These are phyloP conservation scores for Eleusine coracana DNA, from an alignment of 176 grass and related monocot genomes.

Conservation along the genomic window DNA sequence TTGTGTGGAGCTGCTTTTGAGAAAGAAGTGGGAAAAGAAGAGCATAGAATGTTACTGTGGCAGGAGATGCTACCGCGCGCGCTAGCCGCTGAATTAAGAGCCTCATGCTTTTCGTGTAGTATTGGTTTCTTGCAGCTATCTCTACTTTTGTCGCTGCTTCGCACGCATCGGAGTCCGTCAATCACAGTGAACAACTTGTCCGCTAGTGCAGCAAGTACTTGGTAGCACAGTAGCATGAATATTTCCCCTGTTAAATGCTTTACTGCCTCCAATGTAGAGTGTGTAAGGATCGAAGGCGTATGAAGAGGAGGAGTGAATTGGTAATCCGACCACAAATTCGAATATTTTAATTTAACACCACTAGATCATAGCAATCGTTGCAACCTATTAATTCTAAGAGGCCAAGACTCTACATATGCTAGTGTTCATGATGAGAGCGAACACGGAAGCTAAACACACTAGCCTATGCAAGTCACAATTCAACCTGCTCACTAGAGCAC, in stretches of 20 bases:
- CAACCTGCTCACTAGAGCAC: too few species aligned
- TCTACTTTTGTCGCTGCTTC: neutral
- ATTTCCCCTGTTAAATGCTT: neutral
- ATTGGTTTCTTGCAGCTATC: neutral
- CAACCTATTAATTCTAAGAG: too few species aligned
- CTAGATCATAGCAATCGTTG: too few species aligned
- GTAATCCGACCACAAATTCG: too few species aligned
- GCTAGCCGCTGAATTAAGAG: too few species aligned
- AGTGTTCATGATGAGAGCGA: too few species aligned
- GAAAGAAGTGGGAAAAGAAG: constrained; percentile 16
- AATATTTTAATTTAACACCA: too few species aligned
- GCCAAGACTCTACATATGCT: too few species aligned
- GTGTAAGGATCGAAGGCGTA: too few species aligned
- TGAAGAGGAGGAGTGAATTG: too few species aligned
- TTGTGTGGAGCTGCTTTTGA: constrained; percentile 46
- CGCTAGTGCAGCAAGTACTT: neutral
- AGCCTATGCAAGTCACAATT: too few species aligned
- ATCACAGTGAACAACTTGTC: constrained; percentile 21
- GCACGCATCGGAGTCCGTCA: neutral
- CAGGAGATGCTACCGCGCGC: constrained; percentile 4
- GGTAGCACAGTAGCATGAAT: constrained; percentile 5
- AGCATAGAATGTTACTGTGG: constrained; percentile 27
- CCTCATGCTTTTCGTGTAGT: neutral
- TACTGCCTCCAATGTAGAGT: constrained; percentile 1
- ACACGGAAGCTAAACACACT: too few species aligned